Conservation (phyloP, 345 rosid genomes). For the Populus alba region DNA sequence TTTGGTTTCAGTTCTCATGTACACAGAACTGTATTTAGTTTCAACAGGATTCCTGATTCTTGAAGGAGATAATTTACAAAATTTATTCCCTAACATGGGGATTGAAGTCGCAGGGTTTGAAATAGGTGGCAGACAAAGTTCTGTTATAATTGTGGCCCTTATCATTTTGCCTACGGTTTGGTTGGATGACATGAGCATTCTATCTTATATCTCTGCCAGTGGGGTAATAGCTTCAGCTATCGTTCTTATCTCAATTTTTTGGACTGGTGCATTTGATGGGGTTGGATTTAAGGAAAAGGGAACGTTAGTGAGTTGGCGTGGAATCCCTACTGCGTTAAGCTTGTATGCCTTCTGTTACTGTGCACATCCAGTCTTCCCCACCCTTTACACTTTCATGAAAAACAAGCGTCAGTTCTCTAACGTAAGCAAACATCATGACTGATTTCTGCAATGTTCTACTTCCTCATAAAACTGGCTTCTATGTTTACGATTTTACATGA, state of each 20-base stretch:
- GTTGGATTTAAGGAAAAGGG: slow-evolving; percentile 61
- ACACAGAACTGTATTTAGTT: slow-evolving; percentile 72
- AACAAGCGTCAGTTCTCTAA: slow-evolving; percentile 72
- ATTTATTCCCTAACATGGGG: slow-evolving; percentile 47
- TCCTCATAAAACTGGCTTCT: neutral
- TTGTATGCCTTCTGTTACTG: slow-evolving; percentile 88
- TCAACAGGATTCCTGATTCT: slow-evolving; percentile 81
- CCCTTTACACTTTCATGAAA: slow-evolving; percentile 74
- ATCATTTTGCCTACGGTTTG: slow-evolving; percentile 76
- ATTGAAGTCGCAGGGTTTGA: slow-evolving; percentile 45
- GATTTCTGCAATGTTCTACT: no score
- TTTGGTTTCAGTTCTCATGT: slow-evolving; percentile 58
- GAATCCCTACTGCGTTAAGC: slow-evolving; percentile 74
- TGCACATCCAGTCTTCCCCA: slow-evolving; percentile 90
- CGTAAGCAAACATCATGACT: slow-evolving; percentile 42
- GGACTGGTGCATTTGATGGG: slow-evolving; percentile 70
- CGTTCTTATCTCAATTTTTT: slow-evolving; percentile 64
- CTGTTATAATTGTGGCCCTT: slow-evolving; percentile 59
- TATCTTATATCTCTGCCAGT: slow-evolving; percentile 81
- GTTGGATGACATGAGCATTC: slow-evolving; percentile 70
- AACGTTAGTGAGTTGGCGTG: slow-evolving; percentile 40
- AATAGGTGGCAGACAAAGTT: slow-evolving; percentile 50
- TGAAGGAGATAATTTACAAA: slow-evolving; percentile 83
- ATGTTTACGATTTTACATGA: neutral
- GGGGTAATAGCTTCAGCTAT: slow-evolving; percentile 81